Conservation (phyloP, 164 flowering plant genomes). For the Chimonanthus praecox region DNA sequence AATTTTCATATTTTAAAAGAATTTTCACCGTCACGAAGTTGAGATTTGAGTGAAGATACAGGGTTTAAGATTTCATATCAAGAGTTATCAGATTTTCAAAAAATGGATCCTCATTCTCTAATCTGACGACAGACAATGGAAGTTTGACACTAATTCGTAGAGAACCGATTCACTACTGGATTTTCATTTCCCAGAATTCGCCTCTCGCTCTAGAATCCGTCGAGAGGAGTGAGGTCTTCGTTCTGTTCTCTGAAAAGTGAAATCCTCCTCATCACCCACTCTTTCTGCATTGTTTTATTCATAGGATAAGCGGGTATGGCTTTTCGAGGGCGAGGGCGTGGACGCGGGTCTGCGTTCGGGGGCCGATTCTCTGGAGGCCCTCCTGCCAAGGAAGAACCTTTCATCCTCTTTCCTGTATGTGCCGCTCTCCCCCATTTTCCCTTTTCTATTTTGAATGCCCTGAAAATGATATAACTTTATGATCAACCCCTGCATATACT, state of each 20-base stretch:
- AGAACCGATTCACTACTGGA: not conserved
- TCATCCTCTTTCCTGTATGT: conserved; percentile 10
- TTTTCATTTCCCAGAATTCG: not conserved
- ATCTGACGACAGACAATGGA: too few relatives aligned
- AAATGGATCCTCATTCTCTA: too few relatives aligned
- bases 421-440: not conserved
- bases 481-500: not conserved
- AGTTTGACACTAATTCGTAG: too few relatives aligned
- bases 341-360: conserved; percentile 2
- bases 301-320: not conserved
- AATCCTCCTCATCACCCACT: not conserved
- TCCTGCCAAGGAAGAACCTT: conserved; percentile 8
- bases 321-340: conserved; percentile 14
- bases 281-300: not conserved
- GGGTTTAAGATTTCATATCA: too few relatives aligned
- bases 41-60: too few relatives aligned
- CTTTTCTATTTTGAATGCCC: not conserved
- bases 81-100: too few relatives aligned
- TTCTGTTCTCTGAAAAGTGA: not conserved
- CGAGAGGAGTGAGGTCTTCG: not conserved
- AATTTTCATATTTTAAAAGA: too few relatives aligned
- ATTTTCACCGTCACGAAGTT: too few relatives aligned
- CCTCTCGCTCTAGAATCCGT: not conserved
- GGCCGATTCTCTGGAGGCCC: not conserved
- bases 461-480: not conserved